phyloP scores from a whole-genome alignment of 2,329 filamentous ascomycete species.

The Pseudocercospora pini-densiflorae region DNA sequence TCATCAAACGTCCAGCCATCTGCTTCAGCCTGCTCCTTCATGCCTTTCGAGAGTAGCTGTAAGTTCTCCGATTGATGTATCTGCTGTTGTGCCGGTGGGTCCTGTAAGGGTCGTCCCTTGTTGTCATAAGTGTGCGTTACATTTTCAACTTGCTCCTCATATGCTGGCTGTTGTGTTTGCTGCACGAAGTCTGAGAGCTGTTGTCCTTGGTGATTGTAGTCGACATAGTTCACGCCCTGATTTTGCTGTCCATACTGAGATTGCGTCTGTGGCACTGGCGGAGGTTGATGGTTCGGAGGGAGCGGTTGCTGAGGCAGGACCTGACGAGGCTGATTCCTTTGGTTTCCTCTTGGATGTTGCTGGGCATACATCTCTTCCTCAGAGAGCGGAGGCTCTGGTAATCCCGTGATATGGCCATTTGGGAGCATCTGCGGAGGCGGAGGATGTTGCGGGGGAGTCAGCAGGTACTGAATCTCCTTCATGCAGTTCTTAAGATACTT shows the following conservation, averaged over 20 bases:
- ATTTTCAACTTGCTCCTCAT: conserved; percentile 62
- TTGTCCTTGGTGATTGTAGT: conserved; percentile 42
- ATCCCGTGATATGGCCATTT: conserved; percentile 40
- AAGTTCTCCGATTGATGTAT: conserved; percentile 23
- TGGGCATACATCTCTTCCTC: conserved; percentile 65
- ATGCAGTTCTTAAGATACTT: conserved; percentile 68
- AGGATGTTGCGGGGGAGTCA: conserved; percentile 67
- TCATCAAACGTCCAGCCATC: conserved; percentile 97
- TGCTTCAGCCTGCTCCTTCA: conserved; percentile 39
- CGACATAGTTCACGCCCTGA: conserved; percentile 41
- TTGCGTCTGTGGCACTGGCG: conserved; percentile 38
- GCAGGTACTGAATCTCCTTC: conserved; percentile 70
- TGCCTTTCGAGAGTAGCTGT: conserved; percentile 5
- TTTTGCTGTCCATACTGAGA: conserved; percentile 25
- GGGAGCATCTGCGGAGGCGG: conserved; percentile 55
- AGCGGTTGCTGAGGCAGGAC: conserved; percentile 42
- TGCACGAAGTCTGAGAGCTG: conserved; percentile 39
- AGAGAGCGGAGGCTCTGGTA: conserved; percentile 55
- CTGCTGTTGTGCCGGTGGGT: conserved; percentile 41
- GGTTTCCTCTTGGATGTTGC: conserved; percentile 44
- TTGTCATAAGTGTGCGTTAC: conserved; percentile 64
- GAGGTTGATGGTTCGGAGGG: conserved; percentile 66
- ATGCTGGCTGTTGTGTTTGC: conserved; percentile 37
- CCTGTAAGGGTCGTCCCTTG: conserved; percentile 59
- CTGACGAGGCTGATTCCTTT: conserved; percentile 48